Conservation (phyloP, 176 grass and related monocot genomes). For the Phoenix roebelenii region DNA sequence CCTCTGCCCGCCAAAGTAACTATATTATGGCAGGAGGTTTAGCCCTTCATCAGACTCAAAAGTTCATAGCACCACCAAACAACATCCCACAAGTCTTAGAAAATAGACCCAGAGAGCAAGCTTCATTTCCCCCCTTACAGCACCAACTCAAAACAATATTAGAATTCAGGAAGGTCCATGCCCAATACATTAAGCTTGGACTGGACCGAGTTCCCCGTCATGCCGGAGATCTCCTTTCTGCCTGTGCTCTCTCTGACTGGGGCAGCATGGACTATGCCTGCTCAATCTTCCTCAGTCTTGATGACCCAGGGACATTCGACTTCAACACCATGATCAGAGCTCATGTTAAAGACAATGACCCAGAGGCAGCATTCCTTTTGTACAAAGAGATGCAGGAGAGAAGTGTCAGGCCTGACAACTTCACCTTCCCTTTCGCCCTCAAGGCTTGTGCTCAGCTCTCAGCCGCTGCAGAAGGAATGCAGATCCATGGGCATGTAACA, state of each 20-base stretch:
- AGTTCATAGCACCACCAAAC: conserved; percentile 20
- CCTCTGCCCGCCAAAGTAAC: background rate
- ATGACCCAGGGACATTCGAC: conserved; percentile 56
- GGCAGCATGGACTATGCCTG: conserved; percentile 55
- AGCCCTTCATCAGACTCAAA: conserved; percentile 34
- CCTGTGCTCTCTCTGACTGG: conserved; percentile 51
- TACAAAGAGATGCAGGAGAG: conserved; percentile 40
- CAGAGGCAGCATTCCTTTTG: conserved; percentile 30
- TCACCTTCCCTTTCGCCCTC: conserved; percentile 55
- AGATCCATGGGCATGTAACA: conserved; percentile 45
- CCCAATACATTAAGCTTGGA: conserved; percentile 48
- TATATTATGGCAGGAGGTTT: conserved; percentile 41
- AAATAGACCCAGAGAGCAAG: conserved; percentile 20
- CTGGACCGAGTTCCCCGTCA: conserved; percentile 38
- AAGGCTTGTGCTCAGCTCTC: conserved; percentile 57
- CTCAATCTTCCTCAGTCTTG: conserved; percentile 54
- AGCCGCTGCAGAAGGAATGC: conserved; percentile 24
- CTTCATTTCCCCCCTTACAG: conserved; percentile 15
- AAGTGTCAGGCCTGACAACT: conserved; percentile 39
- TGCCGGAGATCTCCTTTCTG: conserved; percentile 41
- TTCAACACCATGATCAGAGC: conserved; percentile 82
- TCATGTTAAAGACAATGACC: conserved; percentile 19
- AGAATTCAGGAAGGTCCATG: conserved; percentile 44
- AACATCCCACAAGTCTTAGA: conserved; percentile 11
- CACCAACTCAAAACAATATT: conserved; percentile 31